These are phyloP conservation scores for Rhizopogon vesiculosus DNA, from an alignment of 768 basidiomycete genomes.

Conservation along the genomic window DNA sequence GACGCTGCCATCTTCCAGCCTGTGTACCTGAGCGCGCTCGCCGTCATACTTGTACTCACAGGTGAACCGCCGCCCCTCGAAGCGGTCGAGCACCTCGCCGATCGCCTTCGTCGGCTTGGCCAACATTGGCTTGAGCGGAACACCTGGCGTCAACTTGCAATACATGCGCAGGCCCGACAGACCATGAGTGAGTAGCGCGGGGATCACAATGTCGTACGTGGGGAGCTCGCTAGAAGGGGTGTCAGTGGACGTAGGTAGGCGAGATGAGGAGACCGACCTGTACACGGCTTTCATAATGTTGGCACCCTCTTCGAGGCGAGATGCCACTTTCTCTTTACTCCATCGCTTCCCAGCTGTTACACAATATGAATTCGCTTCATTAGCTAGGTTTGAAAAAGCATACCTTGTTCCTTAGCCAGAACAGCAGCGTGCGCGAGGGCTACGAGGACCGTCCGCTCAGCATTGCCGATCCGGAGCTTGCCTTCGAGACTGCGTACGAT, in stretches of 20 bases:
- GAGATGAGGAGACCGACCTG: constrained; percentile 48
- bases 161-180: constrained; percentile 60
- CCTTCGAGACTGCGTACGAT: constrained; percentile 94
- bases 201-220: constrained; percentile 87
- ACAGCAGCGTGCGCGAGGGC: constrained; percentile 91
- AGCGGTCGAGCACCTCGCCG: constrained; percentile 93
- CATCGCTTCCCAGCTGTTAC: constrained; percentile 64
- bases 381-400: not conserved
- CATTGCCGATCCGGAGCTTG: constrained; percentile 95
- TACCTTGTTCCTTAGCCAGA: constrained; percentile 64
- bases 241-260: not conserved
- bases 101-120: constrained; percentile 99
- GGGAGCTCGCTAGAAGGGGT: constrained; percentile 74
- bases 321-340: constrained; percentile 66
- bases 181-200: constrained; percentile 79
- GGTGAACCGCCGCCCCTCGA: constrained; percentile 92
- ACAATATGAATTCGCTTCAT: not conserved
- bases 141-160: constrained; percentile 92
- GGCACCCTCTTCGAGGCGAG: constrained; percentile 71
- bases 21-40: constrained; percentile 95
- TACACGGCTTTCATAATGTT: constrained; percentile 86
- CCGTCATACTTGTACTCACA: constrained; percentile 99
- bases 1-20: constrained; percentile 74
- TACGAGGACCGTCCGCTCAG: constrained; percentile 92
- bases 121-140: constrained; percentile 97